A percentile compares a stretch with the other conserved stretches of the same genome.
Conservation (phyloP, 2,329 filamentous ascomycete genomes). For the Calonectria pseudoreteaudii region DNA sequence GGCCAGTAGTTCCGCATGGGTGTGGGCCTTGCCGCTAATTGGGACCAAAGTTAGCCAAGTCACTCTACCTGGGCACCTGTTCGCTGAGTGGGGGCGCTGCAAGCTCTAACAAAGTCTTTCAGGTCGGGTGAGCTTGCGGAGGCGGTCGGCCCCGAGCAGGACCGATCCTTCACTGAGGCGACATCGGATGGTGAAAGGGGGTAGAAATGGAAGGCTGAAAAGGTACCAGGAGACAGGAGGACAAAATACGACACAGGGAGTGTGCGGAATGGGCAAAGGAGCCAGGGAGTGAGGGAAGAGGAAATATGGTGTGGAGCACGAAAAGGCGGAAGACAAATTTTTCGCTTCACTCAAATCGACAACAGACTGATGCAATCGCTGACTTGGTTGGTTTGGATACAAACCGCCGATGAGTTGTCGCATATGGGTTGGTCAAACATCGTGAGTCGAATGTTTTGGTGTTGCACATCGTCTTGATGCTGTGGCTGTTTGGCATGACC, state of each 20-base stretch:
- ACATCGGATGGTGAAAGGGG: slow-evolving; percentile 28
- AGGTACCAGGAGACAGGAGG: not conserved
- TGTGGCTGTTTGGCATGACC: slow-evolving; percentile 10
- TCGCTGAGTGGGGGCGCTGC: slow-evolving; percentile 14
- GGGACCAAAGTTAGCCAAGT: slow-evolving; percentile 15
- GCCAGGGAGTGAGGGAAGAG: not conserved
- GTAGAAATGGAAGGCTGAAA: slow-evolving; percentile 5
- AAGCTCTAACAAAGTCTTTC: slow-evolving; percentile 32
- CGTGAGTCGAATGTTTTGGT: slow-evolving; percentile 25
- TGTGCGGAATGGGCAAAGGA: not conserved
- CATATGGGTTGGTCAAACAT: not conserved
- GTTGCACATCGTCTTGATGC: not conserved
- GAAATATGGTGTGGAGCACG: not conserved
- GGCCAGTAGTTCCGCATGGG: not conserved
- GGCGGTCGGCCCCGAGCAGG: slow-evolving; percentile 17
- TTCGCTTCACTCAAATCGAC: not conserved
- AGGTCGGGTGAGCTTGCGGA: slow-evolving; percentile 39
- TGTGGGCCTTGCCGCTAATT: slow-evolving; percentile 17
- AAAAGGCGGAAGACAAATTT: not conserved
- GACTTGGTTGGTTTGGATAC: not conserved
- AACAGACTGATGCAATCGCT: not conserved
- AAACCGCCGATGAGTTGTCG: not conserved
- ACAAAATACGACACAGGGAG: not conserved
- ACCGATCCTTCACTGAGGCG: slow-evolving; percentile 2
- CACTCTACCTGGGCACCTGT: slow-evolving; percentile 16